Evolutionary conservation across 129 eudicot genomes (phyloP).

Genomic region (Glebionis coronaria): DNA sequence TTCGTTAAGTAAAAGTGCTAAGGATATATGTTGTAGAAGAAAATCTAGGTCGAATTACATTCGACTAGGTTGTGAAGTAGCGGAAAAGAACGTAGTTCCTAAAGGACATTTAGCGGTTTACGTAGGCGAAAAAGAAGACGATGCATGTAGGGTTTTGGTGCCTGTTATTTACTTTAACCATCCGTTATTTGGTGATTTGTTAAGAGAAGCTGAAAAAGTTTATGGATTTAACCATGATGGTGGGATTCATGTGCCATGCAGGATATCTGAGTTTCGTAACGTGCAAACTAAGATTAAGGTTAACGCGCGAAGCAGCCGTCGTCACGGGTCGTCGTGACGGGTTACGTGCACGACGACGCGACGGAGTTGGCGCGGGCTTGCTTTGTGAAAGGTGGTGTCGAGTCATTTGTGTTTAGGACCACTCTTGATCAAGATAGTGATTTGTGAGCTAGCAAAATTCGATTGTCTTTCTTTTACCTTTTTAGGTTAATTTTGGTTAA

Average conservation of each 20-base stretch:
- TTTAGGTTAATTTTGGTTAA: neutral
- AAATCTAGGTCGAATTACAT: slow-evolving; percentile 34
- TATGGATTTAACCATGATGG: slow-evolving; percentile 77
- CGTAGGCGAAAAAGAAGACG: slow-evolving; percentile 62
- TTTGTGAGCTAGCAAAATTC: slow-evolving; percentile 25
- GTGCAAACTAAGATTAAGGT: slow-evolving; percentile 51
- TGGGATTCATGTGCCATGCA: slow-evolving; percentile 84
- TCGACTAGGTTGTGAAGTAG: slow-evolving; percentile 32
- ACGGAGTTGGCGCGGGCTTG: slow-evolving; percentile 36
- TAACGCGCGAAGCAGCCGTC: slow-evolving; percentile 1
- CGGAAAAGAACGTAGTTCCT: slow-evolving; percentile 34
- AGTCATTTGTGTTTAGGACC: slow-evolving; percentile 3
- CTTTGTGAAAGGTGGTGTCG: slow-evolving; percentile 18
- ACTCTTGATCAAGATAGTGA: neutral
- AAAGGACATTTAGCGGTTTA: slow-evolving; percentile 84
- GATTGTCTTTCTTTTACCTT: neutral
- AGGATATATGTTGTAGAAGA: slow-evolving; percentile 14
- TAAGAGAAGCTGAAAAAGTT: slow-evolving; percentile 74
- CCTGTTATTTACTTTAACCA: slow-evolving; percentile 78
- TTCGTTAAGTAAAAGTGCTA: slow-evolving; percentile 35
- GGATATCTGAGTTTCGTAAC: slow-evolving; percentile 60
- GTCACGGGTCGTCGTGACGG: slow-evolving; percentile 35
- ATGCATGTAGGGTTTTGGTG: slow-evolving; percentile 58
- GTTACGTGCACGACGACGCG: slow-evolving; percentile 34
- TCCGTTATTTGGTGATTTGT: slow-evolving; percentile 61